Evolutionary conservation across 2,329 filamentous ascomycete species (phyloP), one percentile per base, ranked within the genome.

Genomic region (Pseudogymnoascus sp.): DNA sequence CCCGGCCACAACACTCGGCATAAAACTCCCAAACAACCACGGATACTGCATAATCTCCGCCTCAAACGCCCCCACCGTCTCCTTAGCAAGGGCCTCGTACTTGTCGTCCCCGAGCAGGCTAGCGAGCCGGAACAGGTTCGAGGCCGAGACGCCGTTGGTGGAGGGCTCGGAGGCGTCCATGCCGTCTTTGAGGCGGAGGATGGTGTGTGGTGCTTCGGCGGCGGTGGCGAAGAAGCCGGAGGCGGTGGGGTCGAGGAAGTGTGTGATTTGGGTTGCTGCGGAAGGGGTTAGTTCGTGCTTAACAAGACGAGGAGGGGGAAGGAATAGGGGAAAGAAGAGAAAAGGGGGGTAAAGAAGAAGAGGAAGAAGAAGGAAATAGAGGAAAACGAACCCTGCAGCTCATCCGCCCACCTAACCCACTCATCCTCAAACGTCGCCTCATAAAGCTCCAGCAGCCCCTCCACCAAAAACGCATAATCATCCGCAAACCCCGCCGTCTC

Each of bases 81-180:
- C 83, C 60, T 83, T 82, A 0, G 91, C 92, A 60, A 86, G 80
- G 61, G 78, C 77, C 0, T 80, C 80, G 70, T 91, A 92, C 2
- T 75, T 74, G 1, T 84, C 77, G 66, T 91, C 85, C 56, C 84
- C 83, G 0, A 96, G 79, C 1, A 96, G 74, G 5, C 82, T 82
- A 11, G 85, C 85, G 3, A 97, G 83, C 0, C 91, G 86, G 76
- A 94, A 89, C n/a, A 97, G 79, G 72, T 97, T 97, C 14, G 84
- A 82, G 0, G 91, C 90, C n/a, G 89, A 89, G 5, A 93, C 84
- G 40, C 91, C 91, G 72, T 99, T 99, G 61, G 90, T 89, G 0
- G 91, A 94, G 0, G 94, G 94, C 65, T 94, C 88, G 1, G 91
- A 88, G 4, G 91, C 91, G 74, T 99, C 94, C 83, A 97, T 97